Evolutionary conservation across 225 moss, liverwort and hornwort genomes (phyloP).

Genomic region (Marchantia polymorpha): DNA sequence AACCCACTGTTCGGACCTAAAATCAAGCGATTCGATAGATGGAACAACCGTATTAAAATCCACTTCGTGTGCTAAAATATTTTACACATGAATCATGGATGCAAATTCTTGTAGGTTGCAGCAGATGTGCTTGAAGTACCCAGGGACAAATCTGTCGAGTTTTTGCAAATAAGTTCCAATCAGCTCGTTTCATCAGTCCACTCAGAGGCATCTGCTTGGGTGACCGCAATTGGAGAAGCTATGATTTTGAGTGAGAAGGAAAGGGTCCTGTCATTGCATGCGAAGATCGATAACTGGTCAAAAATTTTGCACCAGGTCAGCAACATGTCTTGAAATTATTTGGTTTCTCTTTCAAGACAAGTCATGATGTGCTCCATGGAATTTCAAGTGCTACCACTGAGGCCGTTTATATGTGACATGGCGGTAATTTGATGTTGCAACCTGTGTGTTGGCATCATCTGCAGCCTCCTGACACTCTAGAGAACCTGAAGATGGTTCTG

Average conservation of each 20-base stretch:
- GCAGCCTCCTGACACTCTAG: conserved; percentile 59
- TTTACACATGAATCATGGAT: neutral
- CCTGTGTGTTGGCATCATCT: neutral
- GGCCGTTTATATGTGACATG: neutral
- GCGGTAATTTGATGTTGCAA: neutral
- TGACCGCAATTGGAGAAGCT: conserved; percentile 55
- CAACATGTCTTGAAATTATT: neutral
- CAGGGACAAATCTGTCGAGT: conserved; percentile 63
- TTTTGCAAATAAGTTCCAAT: conserved; percentile 65
- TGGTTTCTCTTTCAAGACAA: neutral
- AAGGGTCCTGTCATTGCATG: conserved; percentile 43
- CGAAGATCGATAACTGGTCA: conserved; percentile 57
- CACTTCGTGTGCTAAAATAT: too few relatives aligned
- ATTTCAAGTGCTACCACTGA: neutral
- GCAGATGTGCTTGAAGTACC: conserved; percentile 60
- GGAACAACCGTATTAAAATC: too few relatives aligned
- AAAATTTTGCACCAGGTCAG: conserved; percentile 51
- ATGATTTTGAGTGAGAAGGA: conserved; percentile 61
- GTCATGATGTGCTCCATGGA: neutral
- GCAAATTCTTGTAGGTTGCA: conserved; percentile 46
- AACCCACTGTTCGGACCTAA: neutral
- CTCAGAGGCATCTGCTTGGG: conserved; percentile 58
- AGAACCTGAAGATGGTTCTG: conserved; percentile 65
- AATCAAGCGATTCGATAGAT: neutral
- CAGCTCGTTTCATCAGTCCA: conserved; percentile 68